Conservation (phyloP, 805 yeast genomes). For the Sugiyamaella mastotermitis region DNA sequence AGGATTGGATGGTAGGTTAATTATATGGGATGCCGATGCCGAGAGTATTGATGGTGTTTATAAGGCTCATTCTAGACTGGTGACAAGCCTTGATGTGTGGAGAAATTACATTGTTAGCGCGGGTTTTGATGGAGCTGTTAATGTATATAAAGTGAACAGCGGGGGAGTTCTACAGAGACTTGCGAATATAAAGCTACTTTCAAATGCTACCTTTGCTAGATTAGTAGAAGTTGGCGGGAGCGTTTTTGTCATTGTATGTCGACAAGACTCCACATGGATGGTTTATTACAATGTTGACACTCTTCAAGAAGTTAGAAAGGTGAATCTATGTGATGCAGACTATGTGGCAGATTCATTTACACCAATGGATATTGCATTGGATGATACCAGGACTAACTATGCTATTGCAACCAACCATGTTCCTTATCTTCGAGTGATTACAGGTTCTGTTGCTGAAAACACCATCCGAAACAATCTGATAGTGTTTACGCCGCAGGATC, state of each 20-base stretch:
- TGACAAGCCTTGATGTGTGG: slow-evolving; percentile 34
- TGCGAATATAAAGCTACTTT: slow-evolving; percentile 1
- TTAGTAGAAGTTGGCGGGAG: slow-evolving; percentile 1
- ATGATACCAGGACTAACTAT: slow-evolving; percentile 23
- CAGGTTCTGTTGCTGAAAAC: slow-evolving; percentile 32
- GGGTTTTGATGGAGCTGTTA: slow-evolving; percentile 24
- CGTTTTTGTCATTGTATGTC: slow-evolving; percentile 42
- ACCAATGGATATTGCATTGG: slow-evolving; percentile 41
- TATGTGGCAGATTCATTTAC: slow-evolving; percentile 56
- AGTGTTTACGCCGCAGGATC: slow-evolving; percentile 62
- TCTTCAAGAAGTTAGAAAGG: slow-evolving; percentile 35
- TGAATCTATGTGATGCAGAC: slow-evolving; percentile 69
- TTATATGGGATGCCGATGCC: slow-evolving; percentile 21
- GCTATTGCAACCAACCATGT: slow-evolving; percentile 71
- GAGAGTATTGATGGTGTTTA: slow-evolving; percentile 17
- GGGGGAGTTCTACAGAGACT: slow-evolving; percentile 1
- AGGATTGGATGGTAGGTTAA: slow-evolving; percentile 49
- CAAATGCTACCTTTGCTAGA: slow-evolving; percentile 13
- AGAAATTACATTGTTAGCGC: slow-evolving; percentile 35
- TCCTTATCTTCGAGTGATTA: slow-evolving; percentile 67
- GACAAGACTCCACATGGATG: slow-evolving; percentile 54
- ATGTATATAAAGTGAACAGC: slow-evolving; percentile 12
- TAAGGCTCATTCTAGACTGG: slow-evolving; percentile 36
- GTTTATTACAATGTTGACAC: slow-evolving; percentile 34
- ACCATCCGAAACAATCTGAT: slow-evolving; percentile 39